Evolutionary conservation across 306 rosid genomes (phyloP), one percentile per base, ranked within the genome.

Genomic region (Rosa lucieae): DNA sequence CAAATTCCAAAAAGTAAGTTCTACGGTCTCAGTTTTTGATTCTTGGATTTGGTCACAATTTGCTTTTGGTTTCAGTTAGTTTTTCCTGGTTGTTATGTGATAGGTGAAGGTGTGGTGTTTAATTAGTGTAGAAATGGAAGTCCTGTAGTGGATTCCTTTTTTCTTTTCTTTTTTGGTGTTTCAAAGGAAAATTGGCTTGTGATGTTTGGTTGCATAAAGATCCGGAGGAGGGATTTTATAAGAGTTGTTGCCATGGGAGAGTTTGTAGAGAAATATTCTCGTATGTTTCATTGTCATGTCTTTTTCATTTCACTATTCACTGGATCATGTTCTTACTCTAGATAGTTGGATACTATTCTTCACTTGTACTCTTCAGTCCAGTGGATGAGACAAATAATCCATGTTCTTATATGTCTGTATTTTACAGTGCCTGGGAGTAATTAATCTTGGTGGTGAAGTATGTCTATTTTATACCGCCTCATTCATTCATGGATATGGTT

Each of bases 381-480:
- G 7, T 53, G 52, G 52, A 73, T 59, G 15, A 35, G 49, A 65
- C 42, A 21, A 73, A n/a, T 80, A 59, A 73, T 78, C 56, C 4
- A 11, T 58, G 75, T 10, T 61, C 52, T 77, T 66, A 67, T 56
- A 37, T 74, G 12, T 82, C 14, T n/a, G 20, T 75, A 40, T 69
- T 63, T 51, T 82, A 83, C 96, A 95, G 99, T 91, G 98, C 78
- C 65, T 79, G 69, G 91, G 81, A 67, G 86, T 90, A 77, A 62
- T 90, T 80, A 83, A 52, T 84, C 92, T 93, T 78, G 96, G 97
- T 14, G 90, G 97, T 80, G 97, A 95, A 86, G 97, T 95, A n/a
- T n/a, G n/a, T 32, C 39, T 18, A 21, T 42, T 78, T 77, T 79
- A 5, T 73, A 29, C 47, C 72, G 47, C 72, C 82, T 82, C 21